phyloP scores from a whole-genome alignment of 345 rosid genomes.

The Populus euphratica region DNA sequence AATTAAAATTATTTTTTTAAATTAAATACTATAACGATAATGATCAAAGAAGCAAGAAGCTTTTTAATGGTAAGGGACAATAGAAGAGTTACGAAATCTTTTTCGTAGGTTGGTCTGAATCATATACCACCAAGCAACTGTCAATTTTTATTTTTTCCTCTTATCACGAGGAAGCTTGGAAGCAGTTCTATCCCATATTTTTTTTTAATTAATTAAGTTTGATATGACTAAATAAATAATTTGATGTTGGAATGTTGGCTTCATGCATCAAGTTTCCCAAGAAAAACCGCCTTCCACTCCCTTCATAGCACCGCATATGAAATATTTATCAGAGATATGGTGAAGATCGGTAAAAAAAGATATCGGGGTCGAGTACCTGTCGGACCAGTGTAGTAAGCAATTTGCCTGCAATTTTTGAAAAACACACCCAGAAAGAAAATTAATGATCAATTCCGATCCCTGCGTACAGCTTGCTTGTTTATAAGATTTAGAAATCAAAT shows the following conservation, averaged over 20 bases:
- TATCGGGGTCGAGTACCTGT: slow-evolving; percentile 48
- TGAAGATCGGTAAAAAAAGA: not conserved
- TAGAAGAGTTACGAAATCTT: not conserved
- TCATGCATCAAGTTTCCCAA: not conserved
- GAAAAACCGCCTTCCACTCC: no score
- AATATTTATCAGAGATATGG: not conserved
- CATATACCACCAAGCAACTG: not conserved
- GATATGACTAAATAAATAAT: not conserved
- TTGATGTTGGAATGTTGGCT: not conserved
- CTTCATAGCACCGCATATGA: no score
- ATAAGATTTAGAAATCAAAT: not conserved
- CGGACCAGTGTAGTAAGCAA: slow-evolving; percentile 80
- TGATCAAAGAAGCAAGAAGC: not conserved
- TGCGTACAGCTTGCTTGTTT: not conserved
- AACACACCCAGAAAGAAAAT: not conserved
- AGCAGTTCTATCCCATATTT: not conserved
- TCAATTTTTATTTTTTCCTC: not conserved
- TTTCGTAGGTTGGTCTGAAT: not conserved
- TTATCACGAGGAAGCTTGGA: not conserved
- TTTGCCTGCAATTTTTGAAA: slow-evolving; percentile 52
- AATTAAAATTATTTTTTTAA: no score
- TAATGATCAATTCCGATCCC: not conserved
- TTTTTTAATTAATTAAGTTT: not conserved
- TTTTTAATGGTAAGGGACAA: not conserved
- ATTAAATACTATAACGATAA: no score